Conservation (phyloP, 2,329 filamentous ascomycete species). For the Onygenales sp. region DNA sequence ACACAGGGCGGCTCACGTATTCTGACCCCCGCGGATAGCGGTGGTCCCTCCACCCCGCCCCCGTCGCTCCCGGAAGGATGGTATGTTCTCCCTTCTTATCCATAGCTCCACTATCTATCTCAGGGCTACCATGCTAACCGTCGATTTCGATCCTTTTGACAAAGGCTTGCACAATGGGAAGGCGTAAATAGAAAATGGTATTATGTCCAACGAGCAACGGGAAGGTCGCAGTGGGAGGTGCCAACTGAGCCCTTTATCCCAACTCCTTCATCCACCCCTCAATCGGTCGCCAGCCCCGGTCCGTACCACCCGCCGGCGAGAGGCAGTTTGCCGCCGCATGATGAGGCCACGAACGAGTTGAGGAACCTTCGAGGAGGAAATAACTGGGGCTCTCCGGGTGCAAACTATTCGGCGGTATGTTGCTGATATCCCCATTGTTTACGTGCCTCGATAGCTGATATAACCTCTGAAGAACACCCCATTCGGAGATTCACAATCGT, state of each 20-base stretch:
- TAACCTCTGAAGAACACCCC: conserved; percentile 2
- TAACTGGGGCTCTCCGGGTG: conserved; percentile 1
- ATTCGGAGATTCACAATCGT: conserved; percentile 5
- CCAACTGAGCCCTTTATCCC: conserved; percentile 30
- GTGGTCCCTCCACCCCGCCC: conserved; percentile 28
- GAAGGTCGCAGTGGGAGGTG: conserved; percentile 31
- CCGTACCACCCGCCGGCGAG: conserved; percentile 9
- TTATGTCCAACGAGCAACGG: conserved; percentile 30
- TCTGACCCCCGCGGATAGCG: conserved; percentile 24
- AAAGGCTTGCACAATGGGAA: conserved; percentile 32
- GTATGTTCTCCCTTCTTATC: conserved; percentile 16
- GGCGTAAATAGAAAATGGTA: conserved; percentile 29
- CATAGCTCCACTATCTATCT: not conserved
- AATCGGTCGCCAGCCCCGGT: conserved; percentile 14
- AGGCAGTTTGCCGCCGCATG: conserved; percentile 7
- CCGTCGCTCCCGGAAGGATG: conserved; percentile 30
- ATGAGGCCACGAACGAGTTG: conserved; percentile 12
- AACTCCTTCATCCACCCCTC: conserved; percentile 21
- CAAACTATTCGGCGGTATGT: conserved; percentile 10
- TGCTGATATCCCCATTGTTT: not conserved
- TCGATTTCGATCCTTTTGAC: not conserved
- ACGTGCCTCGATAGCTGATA: not conserved
- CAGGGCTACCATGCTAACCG: not conserved
- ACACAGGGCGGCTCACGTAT: conserved; percentile 10
- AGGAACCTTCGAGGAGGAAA: conserved; percentile 10